Evolutionary conservation across 2,329 filamentous ascomycete species (phyloP), one percentile per base, ranked within the genome.

Genomic region (Curvularia spicifera): DNA sequence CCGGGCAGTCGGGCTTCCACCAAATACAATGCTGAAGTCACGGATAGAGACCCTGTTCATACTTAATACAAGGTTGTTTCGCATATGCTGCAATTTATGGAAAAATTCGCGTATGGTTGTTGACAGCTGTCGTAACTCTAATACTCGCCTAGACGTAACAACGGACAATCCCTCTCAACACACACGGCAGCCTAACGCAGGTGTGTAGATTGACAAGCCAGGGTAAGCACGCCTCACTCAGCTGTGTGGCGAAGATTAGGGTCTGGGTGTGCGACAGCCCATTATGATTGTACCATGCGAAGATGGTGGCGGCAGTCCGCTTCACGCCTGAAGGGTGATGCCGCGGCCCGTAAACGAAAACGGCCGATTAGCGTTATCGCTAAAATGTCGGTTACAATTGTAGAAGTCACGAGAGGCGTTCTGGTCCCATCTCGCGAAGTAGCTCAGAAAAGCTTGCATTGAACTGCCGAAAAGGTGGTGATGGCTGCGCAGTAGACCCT

Each of bases 111-210:
- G 44, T 5, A 53, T 45, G 6, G 4, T 28, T 24, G 35, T 51
- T 51, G 55, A 56, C 47, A 55, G 44, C 42, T 55, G 54, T 44
- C 28, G 39, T 60, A 45, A 50, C 47, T 33, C 47, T 18, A 28
- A 22, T 47, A 31, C 26, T 49, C 37, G 29, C 44, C 22, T 40
- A 42, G 31, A 13, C 58, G 46, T 37, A 42, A 48, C 3, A 31
- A 31, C 9, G 29, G 29, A 31, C 10, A 31, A 31, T 31, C 7
- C 29, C 29, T 31, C 7, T 35, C 13, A n/a, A 35, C 13, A 35
- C 15, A 6, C 33, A 18, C 15, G 35, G 15, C 15, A 37, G 35
- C 35, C 35, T 37, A 37, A 46, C 53, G 53, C 56, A 44, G 33
- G 49, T 20, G 22, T 46, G 39, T 44, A 45, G 5, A 48, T 29